These are phyloP conservation scores for Rhodosporidiobolus sp. DNA, from an alignment of 768 basidiomycete genomes.

Conservation along the genomic window DNA sequence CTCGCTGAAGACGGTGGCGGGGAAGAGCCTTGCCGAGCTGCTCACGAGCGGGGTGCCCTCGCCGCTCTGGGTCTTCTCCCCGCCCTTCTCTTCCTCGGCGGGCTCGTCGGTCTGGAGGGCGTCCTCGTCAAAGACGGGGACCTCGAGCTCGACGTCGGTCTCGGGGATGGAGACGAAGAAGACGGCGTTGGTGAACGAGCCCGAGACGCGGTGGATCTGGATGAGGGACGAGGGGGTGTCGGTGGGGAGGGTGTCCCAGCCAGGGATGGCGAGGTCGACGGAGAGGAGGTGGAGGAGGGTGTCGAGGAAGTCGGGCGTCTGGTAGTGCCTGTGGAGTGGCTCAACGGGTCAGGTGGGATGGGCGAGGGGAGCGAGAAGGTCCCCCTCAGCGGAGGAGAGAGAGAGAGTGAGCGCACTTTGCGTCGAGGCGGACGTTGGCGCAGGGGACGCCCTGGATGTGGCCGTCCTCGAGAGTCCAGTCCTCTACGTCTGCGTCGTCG, in stretches of 20 bases:
- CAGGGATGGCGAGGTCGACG: conserved; percentile 36
- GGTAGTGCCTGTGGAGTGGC: conserved; percentile 33
- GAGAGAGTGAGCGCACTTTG: conserved; percentile 31
- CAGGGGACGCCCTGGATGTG: conserved; percentile 42
- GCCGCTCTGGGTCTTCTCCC: not conserved
- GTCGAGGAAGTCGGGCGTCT: conserved; percentile 28
- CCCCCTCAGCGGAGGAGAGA: too few species aligned
- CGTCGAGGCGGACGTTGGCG: conserved; percentile 33
- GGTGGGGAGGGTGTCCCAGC: conserved; percentile 36
- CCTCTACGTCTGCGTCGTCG: conserved; percentile 33
- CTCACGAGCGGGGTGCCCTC: not conserved
- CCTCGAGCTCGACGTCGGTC: conserved; percentile 32
- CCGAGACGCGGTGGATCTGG: conserved; percentile 65
- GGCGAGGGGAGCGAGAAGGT: too few species aligned
- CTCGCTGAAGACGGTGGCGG: conserved; percentile 24
- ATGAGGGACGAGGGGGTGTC: conserved; percentile 27
- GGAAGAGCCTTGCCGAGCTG: conserved; percentile 6
- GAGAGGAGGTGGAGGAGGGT: conserved; percentile 36
- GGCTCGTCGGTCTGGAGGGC: too few species aligned
- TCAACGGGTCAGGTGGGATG: not conserved
- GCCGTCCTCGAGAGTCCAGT: conserved; percentile 39
- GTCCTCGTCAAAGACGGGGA: conserved; percentile 44
- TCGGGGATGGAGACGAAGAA: conserved; percentile 81
- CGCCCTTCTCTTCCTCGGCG: conserved; percentile 34
- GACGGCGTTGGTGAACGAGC: conserved; percentile 90